Base-by-base conservation (phyloP, 768 basidiomycete species). In the Leccinum arenicola region DNA sequence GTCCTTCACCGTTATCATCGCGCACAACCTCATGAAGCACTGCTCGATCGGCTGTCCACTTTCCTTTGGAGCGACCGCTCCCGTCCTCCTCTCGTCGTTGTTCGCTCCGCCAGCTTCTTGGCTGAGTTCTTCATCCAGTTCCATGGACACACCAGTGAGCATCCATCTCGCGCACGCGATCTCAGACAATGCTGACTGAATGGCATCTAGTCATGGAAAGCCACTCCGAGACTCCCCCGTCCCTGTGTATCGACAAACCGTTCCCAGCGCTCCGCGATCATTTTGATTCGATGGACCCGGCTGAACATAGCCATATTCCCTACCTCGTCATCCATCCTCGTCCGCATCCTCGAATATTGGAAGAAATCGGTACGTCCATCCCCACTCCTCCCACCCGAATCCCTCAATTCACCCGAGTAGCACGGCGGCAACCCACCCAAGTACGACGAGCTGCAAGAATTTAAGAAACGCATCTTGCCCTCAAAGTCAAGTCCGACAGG, bases 51-150 rank as follows among this genome's bases (percentile, higher is more conserved):
- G 57, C 81, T 95, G 6, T 82, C 91, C 0, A 70, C 78, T 3
- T 69, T 89, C 5, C 78, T 95, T 29, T 95, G 93, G 91, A 71
- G 76, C 23, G 80, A 85, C 58, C 71, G 73, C n/a, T 77, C 75
- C 27, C 76, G 76, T 38, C 83, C 87, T 12, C 83, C 91, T 4
- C 81, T 98, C 52, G 82, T 97, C 12, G 80, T 87, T 21, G 85
- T 97, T 31, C 81, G 88, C 61, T 91, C 88, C 12, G 88, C 91
- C n/a, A 96, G 97, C 1, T 98, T 98, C 74, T 76, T 95, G 4
- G 93, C 92, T 23, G 87, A 93, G 61, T 87, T 98, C 59, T 87
- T 85, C 61, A 85, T 94, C 51, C 97, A 98, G 70, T 91, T 90
- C 63, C 85, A 89, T 61, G 93, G 95, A 68, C 91, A 96, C 69